A percentile compares a stretch with the other conserved stretches of the same genome.
phyloP scores from a whole-genome alignment of 2,329 filamentous ascomycete genomes.

The Fonsecaea pugnacius region DNA sequence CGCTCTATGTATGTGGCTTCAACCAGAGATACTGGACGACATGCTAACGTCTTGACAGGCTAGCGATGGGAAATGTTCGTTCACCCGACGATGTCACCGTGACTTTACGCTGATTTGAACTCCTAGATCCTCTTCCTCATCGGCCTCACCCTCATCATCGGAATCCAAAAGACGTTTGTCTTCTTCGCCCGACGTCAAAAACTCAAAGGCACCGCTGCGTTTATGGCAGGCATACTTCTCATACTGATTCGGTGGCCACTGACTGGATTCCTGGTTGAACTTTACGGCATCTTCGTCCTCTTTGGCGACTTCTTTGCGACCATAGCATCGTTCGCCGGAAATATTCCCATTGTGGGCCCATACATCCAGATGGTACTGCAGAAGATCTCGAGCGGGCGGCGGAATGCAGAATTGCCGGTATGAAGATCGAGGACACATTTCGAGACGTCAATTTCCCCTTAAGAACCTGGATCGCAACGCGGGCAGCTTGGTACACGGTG shows the following conservation, averaged over 20 bases:
- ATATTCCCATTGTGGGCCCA: conserved; percentile 81
- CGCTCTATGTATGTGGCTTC: conserved; percentile 75
- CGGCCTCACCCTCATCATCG: conserved; percentile 94
- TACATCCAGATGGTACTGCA: conserved; percentile 79
- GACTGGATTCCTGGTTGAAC: conserved; percentile 84
- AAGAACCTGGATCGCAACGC: background rate
- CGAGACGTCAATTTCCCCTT: background rate
- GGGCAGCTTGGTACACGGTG: background rate
- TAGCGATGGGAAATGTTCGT: conserved; percentile 93
- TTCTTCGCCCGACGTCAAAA: conserved; percentile 97
- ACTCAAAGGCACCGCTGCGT: conserved; percentile 85
- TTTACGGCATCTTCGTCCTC: conserved; percentile 89
- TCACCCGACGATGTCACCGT: conserved; percentile 29
- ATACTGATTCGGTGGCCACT: conserved; percentile 92
- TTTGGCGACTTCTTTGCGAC: conserved; percentile 97
- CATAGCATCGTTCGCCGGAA: conserved; percentile 83
- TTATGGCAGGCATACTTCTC: conserved; percentile 78
- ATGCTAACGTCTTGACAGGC: conserved; percentile 57
- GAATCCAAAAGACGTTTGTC: conserved; percentile 81
- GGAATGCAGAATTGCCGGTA: conserved; percentile 78
- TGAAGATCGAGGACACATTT: conserved; percentile 48
- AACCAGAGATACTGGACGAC: conserved; percentile 9
- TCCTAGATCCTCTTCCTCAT: conserved; percentile 92
- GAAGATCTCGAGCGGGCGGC: conserved; percentile 68
- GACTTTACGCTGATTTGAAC: conserved; percentile 21